Base-by-base conservation (phyloP, 2,329 filamentous ascomycete genomes). In the Alternaria sp. region DNA sequence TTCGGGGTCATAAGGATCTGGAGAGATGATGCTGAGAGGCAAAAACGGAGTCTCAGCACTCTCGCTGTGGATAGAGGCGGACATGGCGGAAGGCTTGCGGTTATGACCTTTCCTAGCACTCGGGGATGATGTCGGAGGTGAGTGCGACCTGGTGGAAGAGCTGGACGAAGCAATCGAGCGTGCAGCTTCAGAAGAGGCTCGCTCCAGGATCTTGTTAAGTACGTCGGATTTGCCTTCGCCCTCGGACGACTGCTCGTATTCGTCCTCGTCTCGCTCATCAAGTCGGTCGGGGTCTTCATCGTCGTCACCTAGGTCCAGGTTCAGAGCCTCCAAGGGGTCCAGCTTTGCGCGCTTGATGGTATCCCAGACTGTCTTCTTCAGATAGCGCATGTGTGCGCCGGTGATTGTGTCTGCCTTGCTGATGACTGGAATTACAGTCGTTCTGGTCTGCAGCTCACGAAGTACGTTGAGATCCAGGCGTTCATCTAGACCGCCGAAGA, bases 391-490 rank as follows among this genome's bases (percentile, higher is more conserved):
- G 79, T 99, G 95, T 52, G 91, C 90, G 0, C 90, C 89, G n/a
- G 95, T 98, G 69, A 98, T 90, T 13, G 93, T 97, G 76, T 99
- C 95, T 37, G 95, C 94, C 80, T 99, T 99, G 74, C 93, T 91
- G 72, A 99, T 94, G 58, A 99, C 89, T 0, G 95, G 95, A 45
- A 99, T 92, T 58, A 98, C 92, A 0, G 92, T 96, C 0, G 95
- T 98, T 83, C 97, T 97, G 70, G 91, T 90, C 76, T 96, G 89
- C 28, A 99, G 85, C 14, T 90, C 90, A 46, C 91, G 90, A 70
- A 99, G 84, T 56, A 97, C 90, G 73, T 97, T 93, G 24, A 99
- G 81, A 73, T 99, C 95, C 9, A 99, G 85, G 66, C 92, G 90
- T 65, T 96, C 90, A 69, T 98, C 93, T 13, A 98, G 82, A 23